Evolutionary conservation across 208 protist genomes (phyloP), one percentile per base, ranked within the genome.

Genomic region (Trypanosoma cruzi): DNA sequence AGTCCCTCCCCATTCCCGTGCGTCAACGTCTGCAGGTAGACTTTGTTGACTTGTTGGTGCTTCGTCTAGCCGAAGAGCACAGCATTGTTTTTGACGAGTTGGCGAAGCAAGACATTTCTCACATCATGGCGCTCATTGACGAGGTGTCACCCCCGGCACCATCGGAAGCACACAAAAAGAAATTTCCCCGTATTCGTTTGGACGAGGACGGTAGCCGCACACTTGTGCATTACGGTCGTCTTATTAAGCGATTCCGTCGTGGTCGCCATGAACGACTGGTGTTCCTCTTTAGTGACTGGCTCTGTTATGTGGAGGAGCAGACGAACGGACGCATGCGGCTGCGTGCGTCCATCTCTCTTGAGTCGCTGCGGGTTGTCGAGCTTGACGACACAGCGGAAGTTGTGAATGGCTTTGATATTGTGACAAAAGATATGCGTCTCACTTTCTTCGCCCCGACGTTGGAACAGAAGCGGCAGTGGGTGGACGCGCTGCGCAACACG

Each of bases 251-350:
- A 59, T 91, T 77, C 52, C 64, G 80, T 2, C 88, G 86, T 16
- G 85, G 82, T 13, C 79, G 81, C 8, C 88, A 94, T 68, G 82
- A 93, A 53, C 82, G 87, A 6, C 75, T 96, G 1, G 53, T 88
- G 61, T 89, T 96, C 63, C 70, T 94, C 56, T 96, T 96, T 77
- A 90, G 68, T 62, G 87, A 94, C 72, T 88, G 73, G 67, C 60
- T 93, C 40, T 92, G 86, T 69, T 94, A 92, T 67, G 85, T 75
- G n/a, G 86, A 94, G 67, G 91, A 94, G 68, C 67, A 82, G n/a
- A 70, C 70, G 56, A 86, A 73, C 59, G 84, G 85, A 10, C 79
- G 83, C 1, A 73, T 94, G 66, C 81, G 79, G 6, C 76, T 92
- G 50, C 76, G 85, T n/a, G 85, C 80, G n/a, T 79, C 80, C 13